Percentiles rank a stretch among this genome's conserved stretches.
These are phyloP conservation scores for Astragalus glycyphyllos DNA, from an alignment of 306 rosid species.

Conservation along the genomic window DNA sequence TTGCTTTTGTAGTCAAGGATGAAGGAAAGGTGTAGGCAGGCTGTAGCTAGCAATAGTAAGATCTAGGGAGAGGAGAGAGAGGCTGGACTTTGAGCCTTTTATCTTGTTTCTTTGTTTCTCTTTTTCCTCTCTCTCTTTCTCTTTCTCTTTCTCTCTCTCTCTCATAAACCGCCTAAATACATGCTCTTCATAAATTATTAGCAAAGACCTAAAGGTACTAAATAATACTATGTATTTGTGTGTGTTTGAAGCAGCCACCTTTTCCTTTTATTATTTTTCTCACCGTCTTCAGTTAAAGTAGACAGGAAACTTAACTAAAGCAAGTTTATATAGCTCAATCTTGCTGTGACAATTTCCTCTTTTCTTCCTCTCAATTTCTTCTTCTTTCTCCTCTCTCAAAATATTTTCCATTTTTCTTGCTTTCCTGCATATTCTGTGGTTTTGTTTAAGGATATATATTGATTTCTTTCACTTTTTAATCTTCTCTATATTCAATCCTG, in stretches of 20 bases:
- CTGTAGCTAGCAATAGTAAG: conserved; percentile 7
- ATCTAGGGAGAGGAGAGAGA: too few species aligned
- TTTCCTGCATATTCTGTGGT: conserved; percentile 40
- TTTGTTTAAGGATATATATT: neutral
- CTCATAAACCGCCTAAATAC: conserved; percentile 55
- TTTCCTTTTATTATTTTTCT: conserved; percentile 53
- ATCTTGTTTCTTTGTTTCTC: conserved; percentile 47
- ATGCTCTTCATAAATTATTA: conserved; percentile 56
- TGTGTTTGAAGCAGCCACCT: conserved; percentile 58
- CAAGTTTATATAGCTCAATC: conserved; percentile 71
- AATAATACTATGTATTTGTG: conserved; percentile 20
- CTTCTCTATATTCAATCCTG: conserved; percentile 2
- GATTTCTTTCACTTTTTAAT: conserved; percentile 29
- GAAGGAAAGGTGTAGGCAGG: conserved; percentile 60
- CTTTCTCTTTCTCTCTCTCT: conserved; percentile 46
- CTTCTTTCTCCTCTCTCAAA: conserved; percentile 8
- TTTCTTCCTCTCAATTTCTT: conserved; percentile 37
- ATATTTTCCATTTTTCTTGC: conserved; percentile 14
- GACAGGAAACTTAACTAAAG: conserved; percentile 50
- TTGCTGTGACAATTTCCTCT: conserved; percentile 54
- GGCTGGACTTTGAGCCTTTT: conserved; percentile 31
- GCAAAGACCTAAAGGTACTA: conserved; percentile 61
- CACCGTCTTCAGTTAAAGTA: conserved; percentile 76
- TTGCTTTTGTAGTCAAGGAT: conserved; percentile 90
- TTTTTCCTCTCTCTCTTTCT: conserved; percentile 43